phyloP scores from a whole-genome alignment of 2,329 filamentous ascomycete species.

The Diaporthe citrichinensis region DNA sequence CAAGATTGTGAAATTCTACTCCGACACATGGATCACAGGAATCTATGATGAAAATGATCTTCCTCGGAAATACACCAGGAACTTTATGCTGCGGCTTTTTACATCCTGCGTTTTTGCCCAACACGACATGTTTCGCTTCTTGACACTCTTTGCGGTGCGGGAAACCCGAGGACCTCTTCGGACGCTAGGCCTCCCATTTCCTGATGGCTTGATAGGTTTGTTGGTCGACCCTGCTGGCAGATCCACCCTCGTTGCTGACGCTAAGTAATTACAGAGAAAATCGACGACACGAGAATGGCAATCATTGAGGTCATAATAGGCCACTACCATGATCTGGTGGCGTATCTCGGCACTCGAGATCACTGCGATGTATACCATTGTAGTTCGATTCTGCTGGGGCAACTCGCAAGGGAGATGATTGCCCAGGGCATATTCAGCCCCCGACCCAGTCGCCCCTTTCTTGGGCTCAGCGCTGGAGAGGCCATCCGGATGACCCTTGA shows the following conservation, averaged over 20 bases:
- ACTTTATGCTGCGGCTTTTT: background rate
- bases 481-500: background rate
- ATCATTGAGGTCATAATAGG: background rate
- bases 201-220: background rate
- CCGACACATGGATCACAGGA: background rate
- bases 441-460: background rate
- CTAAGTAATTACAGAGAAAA: background rate
- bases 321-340: background rate
- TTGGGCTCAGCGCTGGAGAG: background rate
- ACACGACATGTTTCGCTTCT: background rate
- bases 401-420: background rate
- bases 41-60: background rate
- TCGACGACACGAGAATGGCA: background rate
- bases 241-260: background rate
- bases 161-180: background rate
- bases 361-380: background rate
- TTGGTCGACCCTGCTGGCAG: background rate
- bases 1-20: background rate
- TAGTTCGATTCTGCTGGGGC: background rate
- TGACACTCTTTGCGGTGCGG: background rate
- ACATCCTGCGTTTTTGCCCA: background rate
- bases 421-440: background rate
- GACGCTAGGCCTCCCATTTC: background rate
- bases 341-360: background rate
- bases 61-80: background rate